These are phyloP conservation scores for Piloderma croceum DNA, from an alignment of 768 basidiomycete genomes.

Conservation along the genomic window DNA sequence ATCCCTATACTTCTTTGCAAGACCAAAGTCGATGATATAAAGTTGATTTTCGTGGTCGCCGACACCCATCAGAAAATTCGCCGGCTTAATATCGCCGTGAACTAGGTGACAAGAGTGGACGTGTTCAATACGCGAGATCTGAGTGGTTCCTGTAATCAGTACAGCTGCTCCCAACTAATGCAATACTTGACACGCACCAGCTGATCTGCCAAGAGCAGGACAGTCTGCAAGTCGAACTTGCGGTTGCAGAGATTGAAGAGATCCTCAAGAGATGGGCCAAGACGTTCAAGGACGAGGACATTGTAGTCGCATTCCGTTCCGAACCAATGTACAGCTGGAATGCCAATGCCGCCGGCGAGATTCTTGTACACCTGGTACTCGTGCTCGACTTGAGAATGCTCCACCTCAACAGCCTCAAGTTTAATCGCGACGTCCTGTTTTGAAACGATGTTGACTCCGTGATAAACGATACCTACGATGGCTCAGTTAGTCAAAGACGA, in stretches of 20 bases:
- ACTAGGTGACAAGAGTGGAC: conserved; percentile 99
- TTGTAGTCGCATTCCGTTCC: conserved; percentile 98
- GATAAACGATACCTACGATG: conserved; percentile 87
- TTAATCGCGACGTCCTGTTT: conserved; percentile 99
- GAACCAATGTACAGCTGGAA: conserved; percentile 96
- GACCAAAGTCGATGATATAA: conserved; percentile 96
- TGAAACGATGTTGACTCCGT: conserved; percentile 99
- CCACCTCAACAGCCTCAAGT: conserved; percentile 99
- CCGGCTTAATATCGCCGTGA: conserved; percentile 97
- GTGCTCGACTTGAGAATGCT: too few species aligned
- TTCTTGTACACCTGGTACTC: conserved; percentile 95
- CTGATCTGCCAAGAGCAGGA: conserved; percentile 93
- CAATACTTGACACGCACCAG: conserved; percentile 49
- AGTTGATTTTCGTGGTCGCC: conserved; percentile 99
- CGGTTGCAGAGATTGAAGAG: conserved; percentile 95
- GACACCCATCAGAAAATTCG: conserved; percentile 99
- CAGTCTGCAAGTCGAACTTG: conserved; percentile 96
- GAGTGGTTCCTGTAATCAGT: conserved; percentile 48
- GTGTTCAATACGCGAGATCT: conserved; percentile 99
- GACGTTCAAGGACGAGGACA: conserved; percentile 97
- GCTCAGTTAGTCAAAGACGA: neutral
- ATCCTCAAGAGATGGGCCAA: conserved; percentile 88
- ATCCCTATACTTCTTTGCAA: conserved; percentile 99
- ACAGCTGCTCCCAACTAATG: conserved; percentile 12
- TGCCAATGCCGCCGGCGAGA: conserved; percentile 97